Conservation (phyloP, 2,329 filamentous ascomycete species). For the Xylogone sp. region DNA sequence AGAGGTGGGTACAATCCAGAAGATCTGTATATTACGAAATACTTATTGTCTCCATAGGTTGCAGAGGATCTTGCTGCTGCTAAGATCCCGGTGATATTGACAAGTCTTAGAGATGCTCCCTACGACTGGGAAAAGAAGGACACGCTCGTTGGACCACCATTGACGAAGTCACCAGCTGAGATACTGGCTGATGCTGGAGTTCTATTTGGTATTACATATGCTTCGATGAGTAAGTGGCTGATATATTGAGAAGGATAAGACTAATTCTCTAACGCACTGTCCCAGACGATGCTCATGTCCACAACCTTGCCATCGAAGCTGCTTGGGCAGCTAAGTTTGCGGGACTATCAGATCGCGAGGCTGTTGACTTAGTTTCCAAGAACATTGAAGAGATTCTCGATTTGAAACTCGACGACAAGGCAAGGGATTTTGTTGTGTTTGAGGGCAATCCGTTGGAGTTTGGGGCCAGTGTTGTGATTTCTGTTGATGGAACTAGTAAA, state of each 20-base stretch:
- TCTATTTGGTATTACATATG: constrained; percentile 30
- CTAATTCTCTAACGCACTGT: not conserved
- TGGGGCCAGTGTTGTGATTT: constrained; percentile 35
- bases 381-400: constrained; percentile 39
- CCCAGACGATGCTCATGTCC: constrained; percentile 32
- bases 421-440: constrained; percentile 39
- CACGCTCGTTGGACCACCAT: constrained; percentile 37
- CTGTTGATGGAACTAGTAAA: constrained; percentile 26
- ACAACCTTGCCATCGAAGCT: constrained; percentile 36
- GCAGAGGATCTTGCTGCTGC: constrained; percentile 35
- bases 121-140: constrained; percentile 33
- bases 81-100: constrained; percentile 39
- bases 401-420: constrained; percentile 23
- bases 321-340: constrained; percentile 38
- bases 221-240: constrained; percentile 17
- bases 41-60: constrained; percentile 22
- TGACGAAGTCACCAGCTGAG: constrained; percentile 34
- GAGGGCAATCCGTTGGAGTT: constrained; percentile 39
- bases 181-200: constrained; percentile 38
- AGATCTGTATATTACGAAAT: not conserved
- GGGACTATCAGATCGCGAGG: constrained; percentile 28
- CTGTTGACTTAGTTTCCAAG: constrained; percentile 33
- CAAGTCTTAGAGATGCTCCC: constrained; percentile 31
- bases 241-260: too few relatives aligned
- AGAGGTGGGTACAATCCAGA: constrained; percentile 25